Base-by-base conservation (phyloP, 306 rosid species). In the Prunus mira region DNA sequence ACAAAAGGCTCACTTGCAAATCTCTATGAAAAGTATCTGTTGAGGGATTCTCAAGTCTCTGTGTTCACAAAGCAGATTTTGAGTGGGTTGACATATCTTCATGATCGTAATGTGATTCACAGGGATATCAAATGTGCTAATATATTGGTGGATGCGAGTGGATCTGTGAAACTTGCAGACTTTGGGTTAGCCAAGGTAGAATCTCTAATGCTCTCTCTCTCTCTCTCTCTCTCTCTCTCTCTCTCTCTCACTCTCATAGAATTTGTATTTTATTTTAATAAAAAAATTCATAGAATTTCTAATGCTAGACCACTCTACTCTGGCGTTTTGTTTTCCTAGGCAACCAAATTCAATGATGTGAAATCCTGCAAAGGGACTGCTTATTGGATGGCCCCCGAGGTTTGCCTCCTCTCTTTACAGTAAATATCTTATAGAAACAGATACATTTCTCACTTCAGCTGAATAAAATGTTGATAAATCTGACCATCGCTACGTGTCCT, bases 351-450 rank as follows among this genome's bases (percentile, higher is more conserved):
- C 51, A 92, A 94, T 71, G 97, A 94, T 54, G 87, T 94, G 73
- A 86, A 85, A 78, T 94, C 97, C 43, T 85, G 89, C 80, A 89
- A 82, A 86, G 98, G 98, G 47, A 90, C 96, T 79, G 87, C 96
- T 74, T 89, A 81, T 80, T 94, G 98, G 98, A 94, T 94, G 98
- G 97, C 97, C 13, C 97, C 97, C 30, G 98, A 94, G 98, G 98
- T 94, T 80, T 83, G 91, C 71, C 78, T 71, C 82, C 74, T 56
- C 69, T 62, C 82, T 81, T 77, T 58, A 65, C 61, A 57, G 69
- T 52, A 32, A 72, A 74, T 67, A 38, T 38, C 43, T 67, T 18
- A 2, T 66, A 19, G 7, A 10, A 9, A 2, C 3, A 41, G n/a
- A 51, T 51, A 17, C 57, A 15, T 51, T 51, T 51, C 57, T 51